Evolutionary conservation across 2,329 filamentous ascomycete genomes (phyloP), one percentile per base, ranked within the genome.

Genomic region (Aureobasidium vineae): DNA sequence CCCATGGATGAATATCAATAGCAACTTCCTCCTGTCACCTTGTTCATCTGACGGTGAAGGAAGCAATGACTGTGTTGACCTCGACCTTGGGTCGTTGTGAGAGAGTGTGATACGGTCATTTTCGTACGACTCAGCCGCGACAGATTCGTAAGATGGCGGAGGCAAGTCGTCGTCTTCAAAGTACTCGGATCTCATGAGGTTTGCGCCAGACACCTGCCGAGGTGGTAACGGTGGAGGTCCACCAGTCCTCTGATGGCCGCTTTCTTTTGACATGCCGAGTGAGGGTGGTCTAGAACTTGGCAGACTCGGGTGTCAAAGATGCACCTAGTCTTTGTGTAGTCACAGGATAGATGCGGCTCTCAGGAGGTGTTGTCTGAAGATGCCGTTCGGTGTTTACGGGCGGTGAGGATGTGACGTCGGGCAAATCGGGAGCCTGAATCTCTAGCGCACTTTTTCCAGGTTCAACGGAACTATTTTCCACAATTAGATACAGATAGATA

Each of bases 1-100:
- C 68, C 93, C 92, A 79, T 97, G 93, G 66, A 97, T 87, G 75
- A 92, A 97, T 63, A 97, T 81, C 26, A 96, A 75, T 1, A 97
- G 83, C 28, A 97, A 81, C 31, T 82, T 84, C 59, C 86, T 79
- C 28, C 77, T 75, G n/a, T 76, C 75, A 57, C 70, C 68, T 47
- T 73, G 70, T 47, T 72, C 68, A 33, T 75, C 70, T 15, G 72
- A 71, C 38, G 77, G 73, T 3, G 67, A 65, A 28, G 80, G 79
- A 5, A 77, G 71, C 8, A 83, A 75, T 3, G 80, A 82, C 65
- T 83, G 77, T 4, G 76, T 78, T 3, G 80, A 83, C 1, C 77
- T 79, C 3, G 78, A 78, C 28, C 81, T 77, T 31, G 78, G 79
- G 68, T 82, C 80, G 36, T 75, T 63, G 33, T 41, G 47, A 26